phyloP scores from a whole-genome alignment of 1,284 basidiomycete species.

The Apiotrichum siamense region DNA sequence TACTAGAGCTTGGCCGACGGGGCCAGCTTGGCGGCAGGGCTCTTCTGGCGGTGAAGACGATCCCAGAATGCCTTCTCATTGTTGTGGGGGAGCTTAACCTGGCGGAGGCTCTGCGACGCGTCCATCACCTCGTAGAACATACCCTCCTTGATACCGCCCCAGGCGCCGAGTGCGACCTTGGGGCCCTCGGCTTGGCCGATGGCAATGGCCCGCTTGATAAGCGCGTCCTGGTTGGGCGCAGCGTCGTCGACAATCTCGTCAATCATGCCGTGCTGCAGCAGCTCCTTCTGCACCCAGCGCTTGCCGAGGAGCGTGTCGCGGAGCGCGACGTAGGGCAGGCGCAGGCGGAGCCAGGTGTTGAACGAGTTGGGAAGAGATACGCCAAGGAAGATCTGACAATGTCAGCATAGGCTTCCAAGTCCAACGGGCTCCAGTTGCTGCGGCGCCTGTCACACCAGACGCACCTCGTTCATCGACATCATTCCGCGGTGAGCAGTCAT shows the following conservation, averaged over 20 bases:
- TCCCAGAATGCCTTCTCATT: conserved; percentile 31
- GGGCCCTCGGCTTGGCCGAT: conserved; percentile 46
- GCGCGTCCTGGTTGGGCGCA: conserved; percentile 36
- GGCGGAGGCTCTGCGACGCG: conserved; percentile 33
- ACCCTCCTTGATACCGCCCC: conserved; percentile 53
- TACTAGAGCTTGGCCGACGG: conserved; percentile 31
- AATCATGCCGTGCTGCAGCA: conserved; percentile 61
- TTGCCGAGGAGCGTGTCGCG: conserved; percentile 75
- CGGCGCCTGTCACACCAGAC: no score
- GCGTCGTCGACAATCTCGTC: conserved; percentile 61
- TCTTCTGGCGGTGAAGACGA: conserved; percentile 18
- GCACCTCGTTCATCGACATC: conserved; percentile 88
- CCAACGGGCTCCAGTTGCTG: no score
- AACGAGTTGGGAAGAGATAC: conserved; percentile 71
- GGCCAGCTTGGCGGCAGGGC: conserved; percentile 13
- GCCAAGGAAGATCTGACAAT: conserved; percentile 78
- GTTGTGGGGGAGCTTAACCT: conserved; percentile 14
- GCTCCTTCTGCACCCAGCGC: conserved; percentile 70
- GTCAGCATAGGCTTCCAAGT: no score
- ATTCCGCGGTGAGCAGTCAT: conserved; percentile 79
- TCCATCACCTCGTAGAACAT: conserved; percentile 48
- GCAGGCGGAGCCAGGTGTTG: conserved; percentile 60
- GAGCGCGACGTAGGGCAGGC: conserved; percentile 59
- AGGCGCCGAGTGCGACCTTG: conserved; percentile 49
- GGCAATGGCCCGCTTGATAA: conserved; percentile 52